These are phyloP conservation scores for Emericellopsis cladophorae DNA, from an alignment of 2,329 filamentous ascomycete species.

Conservation along the genomic window DNA sequence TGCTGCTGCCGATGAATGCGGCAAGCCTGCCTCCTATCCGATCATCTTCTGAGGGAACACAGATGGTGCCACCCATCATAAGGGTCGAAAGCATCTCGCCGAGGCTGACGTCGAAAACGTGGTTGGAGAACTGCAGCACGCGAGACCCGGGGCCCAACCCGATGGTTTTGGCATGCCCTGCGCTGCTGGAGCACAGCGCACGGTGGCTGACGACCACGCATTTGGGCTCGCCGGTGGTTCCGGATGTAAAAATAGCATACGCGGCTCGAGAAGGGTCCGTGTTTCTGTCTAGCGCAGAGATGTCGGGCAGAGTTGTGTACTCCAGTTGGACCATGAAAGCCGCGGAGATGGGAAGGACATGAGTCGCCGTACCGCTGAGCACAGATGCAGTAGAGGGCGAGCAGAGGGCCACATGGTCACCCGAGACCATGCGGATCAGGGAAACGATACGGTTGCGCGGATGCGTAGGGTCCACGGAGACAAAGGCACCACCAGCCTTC, in stretches of 20 bases:
- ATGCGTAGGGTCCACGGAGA: slow-evolving; percentile 2
- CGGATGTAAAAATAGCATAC: slow-evolving; percentile 11
- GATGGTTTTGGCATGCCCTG: slow-evolving; percentile 7
- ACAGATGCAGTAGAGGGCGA: not conserved
- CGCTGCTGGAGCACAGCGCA: slow-evolving; percentile 6
- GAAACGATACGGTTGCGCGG: not conserved
- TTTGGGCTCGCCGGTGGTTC: slow-evolving; percentile 11
- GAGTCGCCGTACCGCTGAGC: not conserved
- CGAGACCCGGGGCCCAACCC: slow-evolving; percentile 11
- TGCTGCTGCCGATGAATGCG: slow-evolving; percentile 2
- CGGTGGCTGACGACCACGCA: slow-evolving; percentile 8
- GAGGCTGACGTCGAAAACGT: slow-evolving; percentile 5
- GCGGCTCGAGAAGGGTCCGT: not conserved
- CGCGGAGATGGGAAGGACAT: not conserved
- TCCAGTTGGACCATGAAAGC: not conserved
- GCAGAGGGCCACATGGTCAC: not conserved
- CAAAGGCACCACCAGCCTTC: slow-evolving; percentile 3
- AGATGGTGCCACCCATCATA: slow-evolving; percentile 3
- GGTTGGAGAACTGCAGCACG: slow-evolving; percentile 12
- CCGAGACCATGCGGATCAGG: not conserved
- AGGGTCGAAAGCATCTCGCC: slow-evolving; percentile 4
- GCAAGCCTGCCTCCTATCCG: slow-evolving; percentile 1
- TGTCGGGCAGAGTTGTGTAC: no score
- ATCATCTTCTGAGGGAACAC: slow-evolving; percentile 4
- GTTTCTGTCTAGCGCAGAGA: no score